Evolutionary conservation across 2,329 filamentous ascomycete species (phyloP).

Genomic region (Xylariaceae sp.): DNA sequence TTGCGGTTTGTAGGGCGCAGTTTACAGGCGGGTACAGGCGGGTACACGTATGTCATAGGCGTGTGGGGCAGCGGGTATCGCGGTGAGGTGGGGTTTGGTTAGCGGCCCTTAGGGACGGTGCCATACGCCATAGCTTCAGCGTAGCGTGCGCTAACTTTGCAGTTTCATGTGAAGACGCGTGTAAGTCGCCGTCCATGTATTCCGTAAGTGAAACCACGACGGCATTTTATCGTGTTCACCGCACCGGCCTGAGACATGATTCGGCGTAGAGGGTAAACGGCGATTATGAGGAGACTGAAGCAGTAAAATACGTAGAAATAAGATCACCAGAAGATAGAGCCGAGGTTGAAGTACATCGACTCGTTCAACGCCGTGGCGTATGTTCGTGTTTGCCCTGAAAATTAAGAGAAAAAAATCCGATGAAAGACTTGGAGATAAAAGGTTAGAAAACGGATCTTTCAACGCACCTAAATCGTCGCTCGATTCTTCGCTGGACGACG

Average conservation of each 20-base stretch:
- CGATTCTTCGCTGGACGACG: neutral
- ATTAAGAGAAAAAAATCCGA: neutral
- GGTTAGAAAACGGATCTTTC: neutral
- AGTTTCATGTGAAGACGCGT: too few species aligned
- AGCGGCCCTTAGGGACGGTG: neutral
- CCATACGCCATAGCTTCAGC: neutral
- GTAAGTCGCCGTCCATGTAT: too few species aligned
- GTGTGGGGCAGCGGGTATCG: neutral
- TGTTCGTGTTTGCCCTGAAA: neutral
- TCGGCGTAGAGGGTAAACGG: too few species aligned
- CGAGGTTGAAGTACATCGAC: too few species aligned
- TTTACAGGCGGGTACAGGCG: neutral
- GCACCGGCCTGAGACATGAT: too few species aligned
- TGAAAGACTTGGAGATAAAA: neutral
- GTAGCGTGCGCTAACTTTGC: too few species aligned
- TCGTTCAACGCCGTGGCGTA: neutral
- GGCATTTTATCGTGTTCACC: too few species aligned
- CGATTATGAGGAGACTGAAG: too few species aligned
- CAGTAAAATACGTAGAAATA: too few species aligned
- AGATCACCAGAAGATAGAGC: too few species aligned
- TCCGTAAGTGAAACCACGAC: too few species aligned
- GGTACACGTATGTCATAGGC: neutral
- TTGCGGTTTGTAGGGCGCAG: too few species aligned
- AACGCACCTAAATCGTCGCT: conserved; percentile 10
- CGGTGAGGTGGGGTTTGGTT: neutral